These are phyloP conservation scores for Pleurotus salmoneostramineus DNA, from an alignment of 768 basidiomycete genomes.

Conservation along the genomic window DNA sequence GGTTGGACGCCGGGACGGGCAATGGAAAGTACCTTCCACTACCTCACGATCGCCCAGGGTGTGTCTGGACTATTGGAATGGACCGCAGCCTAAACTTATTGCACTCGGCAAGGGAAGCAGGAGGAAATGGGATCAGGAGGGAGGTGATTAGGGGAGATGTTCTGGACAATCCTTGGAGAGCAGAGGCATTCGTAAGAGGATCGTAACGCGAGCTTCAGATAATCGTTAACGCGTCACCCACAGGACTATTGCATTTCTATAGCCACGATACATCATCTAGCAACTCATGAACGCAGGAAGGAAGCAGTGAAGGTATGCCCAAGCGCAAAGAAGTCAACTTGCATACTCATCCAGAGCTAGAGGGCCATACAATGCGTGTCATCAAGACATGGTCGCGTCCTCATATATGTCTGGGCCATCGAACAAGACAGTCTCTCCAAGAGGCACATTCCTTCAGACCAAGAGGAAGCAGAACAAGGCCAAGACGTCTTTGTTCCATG, in stretches of 20 bases:
- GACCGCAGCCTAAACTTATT: slow-evolving; percentile 81
- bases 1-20: slow-evolving; percentile 93
- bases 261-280: slow-evolving; percentile 95
- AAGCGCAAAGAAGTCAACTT: neutral
- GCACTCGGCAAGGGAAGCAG: slow-evolving; percentile 66
- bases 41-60: slow-evolving; percentile 54
- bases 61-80: slow-evolving; percentile 74
- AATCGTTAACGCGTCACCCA: neutral
- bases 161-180: slow-evolving; percentile 68
- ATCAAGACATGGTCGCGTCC: slow-evolving; percentile 64
- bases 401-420: slow-evolving; percentile 97
- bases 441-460: slow-evolving; percentile 47
- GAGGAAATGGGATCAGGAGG: slow-evolving; percentile 36
- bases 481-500: slow-evolving; percentile 91
- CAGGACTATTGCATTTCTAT: slow-evolving; percentile 97
- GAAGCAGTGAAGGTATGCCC: slow-evolving; percentile 65
- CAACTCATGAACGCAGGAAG: slow-evolving; percentile 70
- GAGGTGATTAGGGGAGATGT: slow-evolving; percentile 85
- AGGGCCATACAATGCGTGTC: slow-evolving; percentile 64
- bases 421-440: slow-evolving; percentile 89
- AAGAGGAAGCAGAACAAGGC: slow-evolving; percentile 30
- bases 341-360: slow-evolving; percentile 26
- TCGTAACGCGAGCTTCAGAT: slow-evolving; percentile 3
- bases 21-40: slow-evolving; percentile 96
- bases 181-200: slow-evolving; percentile 65